Evolutionary conservation across 2,329 filamentous ascomycete genomes (phyloP), one percentile per base, ranked within the genome.

Genomic region (Penicillium sp.): DNA sequence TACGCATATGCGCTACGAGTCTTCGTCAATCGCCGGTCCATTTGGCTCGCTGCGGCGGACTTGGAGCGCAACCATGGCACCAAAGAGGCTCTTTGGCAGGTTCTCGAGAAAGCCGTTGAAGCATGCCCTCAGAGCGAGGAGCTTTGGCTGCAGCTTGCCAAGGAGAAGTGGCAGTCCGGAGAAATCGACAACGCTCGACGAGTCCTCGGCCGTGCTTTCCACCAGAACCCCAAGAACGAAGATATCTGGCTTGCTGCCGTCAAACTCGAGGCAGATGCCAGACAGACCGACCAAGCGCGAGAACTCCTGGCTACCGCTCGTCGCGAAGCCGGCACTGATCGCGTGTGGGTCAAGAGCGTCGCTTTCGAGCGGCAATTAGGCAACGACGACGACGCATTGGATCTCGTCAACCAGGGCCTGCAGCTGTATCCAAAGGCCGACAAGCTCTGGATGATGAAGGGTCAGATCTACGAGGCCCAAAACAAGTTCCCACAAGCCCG

Each of bases 371-470:
- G 93, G 11, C 88, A 95, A 57, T 76, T 88, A 18, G 86, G 84
- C 46, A 85, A 93, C 58, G 76, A 77, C 22, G 88, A 95, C 38
- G 82, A 83, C 1, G 90, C 93, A 0, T 77, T 98, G 11, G 87
- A 94, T 60, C 82, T 98, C 9, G 87, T 87, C 35, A 88, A 90
- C 49, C 85, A 94, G 64, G 93, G 86, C 1, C 74, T 98, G 28
- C 85, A 90, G 55, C 78, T 88, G 8, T 98, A 95, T 73, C 91
- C 93, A 0, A 80, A 83, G 36, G 82, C 86, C 10, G 79, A 88
- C 42, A 97, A 97, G 70, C 77, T 98, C 20, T 96, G 91, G 85
- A 96, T 97, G 87, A 87, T 95, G 75, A 98, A 98, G 71, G 93
- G 94, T 0, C 93, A 98, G 65, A 93, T 97, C 52, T 98, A 98